These are phyloP conservation scores for Madurella mycetomatis DNA, from an alignment of 2,329 filamentous ascomycete species.

Conservation along the genomic window DNA sequence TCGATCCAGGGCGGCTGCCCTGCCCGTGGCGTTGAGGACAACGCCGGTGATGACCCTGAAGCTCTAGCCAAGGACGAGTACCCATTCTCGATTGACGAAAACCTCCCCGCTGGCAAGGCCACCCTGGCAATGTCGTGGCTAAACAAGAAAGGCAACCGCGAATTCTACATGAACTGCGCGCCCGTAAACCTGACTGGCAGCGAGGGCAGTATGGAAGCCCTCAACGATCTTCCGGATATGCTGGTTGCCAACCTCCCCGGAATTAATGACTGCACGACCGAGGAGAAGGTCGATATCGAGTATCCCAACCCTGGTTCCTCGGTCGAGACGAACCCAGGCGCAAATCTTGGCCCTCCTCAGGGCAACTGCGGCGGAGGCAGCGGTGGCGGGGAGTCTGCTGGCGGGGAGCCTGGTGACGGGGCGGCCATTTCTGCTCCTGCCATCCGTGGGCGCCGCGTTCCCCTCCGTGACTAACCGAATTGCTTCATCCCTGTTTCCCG, in stretches of 20 bases:
- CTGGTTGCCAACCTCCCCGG: slow-evolving; percentile 64
- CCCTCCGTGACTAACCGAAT: slow-evolving; percentile 3
- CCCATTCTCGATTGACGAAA: slow-evolving; percentile 65
- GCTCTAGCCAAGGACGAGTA: slow-evolving; percentile 52
- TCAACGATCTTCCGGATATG: slow-evolving; percentile 65
- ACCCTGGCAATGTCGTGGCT: slow-evolving; percentile 93
- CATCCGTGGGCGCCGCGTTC: background rate
- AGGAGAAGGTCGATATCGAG: slow-evolving; percentile 51
- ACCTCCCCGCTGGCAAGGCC: slow-evolving; percentile 70
- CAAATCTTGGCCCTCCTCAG: slow-evolving; percentile 4
- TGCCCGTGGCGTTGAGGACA: slow-evolving; percentile 51
- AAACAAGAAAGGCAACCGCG: slow-evolving; percentile 86
- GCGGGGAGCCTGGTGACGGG: too few relatives aligned
- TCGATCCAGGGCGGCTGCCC: slow-evolving; percentile 86
- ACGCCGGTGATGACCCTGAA: slow-evolving; percentile 48
- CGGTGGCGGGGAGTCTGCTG: too few relatives aligned
- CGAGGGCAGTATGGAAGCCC: slow-evolving; percentile 47
- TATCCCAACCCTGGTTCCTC: slow-evolving; percentile 65
- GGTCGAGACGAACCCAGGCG: slow-evolving; percentile 41
- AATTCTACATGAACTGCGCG: slow-evolving; percentile 98
- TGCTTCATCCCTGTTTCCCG: background rate
- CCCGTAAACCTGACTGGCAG: slow-evolving; percentile 61
- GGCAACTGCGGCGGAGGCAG: slow-evolving; percentile 16
- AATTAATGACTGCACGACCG: slow-evolving; percentile 50
- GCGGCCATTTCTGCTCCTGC: background rate